phyloP scores from a whole-genome alignment of 2,329 filamentous ascomycete species.

The Cercospora brassicicola region DNA sequence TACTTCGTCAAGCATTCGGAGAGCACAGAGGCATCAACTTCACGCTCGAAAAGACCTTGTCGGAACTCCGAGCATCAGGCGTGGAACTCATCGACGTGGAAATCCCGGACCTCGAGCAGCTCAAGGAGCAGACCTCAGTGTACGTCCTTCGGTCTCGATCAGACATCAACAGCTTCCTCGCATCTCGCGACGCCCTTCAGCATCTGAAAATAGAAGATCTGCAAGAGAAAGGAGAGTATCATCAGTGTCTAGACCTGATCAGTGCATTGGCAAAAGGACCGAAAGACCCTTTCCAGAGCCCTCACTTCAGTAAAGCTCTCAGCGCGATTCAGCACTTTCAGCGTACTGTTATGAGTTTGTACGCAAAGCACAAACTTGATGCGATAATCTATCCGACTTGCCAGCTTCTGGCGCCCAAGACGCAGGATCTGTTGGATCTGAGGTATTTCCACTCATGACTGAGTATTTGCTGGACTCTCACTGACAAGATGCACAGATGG shows the following conservation, averaged over 20 bases:
- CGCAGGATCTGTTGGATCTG: conserved; percentile 35
- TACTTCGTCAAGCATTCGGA: conserved; percentile 30
- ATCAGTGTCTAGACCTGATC: conserved; percentile 29
- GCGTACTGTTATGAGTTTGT: conserved; percentile 35
- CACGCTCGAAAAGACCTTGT: conserved; percentile 21
- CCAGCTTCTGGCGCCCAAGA: conserved; percentile 38
- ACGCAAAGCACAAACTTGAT: conserved; percentile 37
- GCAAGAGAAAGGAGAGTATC: conserved; percentile 22
- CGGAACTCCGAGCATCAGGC: conserved; percentile 20
- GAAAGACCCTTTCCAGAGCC: conserved; percentile 32
- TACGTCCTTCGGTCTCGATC: conserved; percentile 30
- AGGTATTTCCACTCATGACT: conserved; percentile 12
- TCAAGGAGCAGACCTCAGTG: conserved; percentile 21
- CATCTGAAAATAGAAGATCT: conserved; percentile 32
- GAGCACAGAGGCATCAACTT: conserved; percentile 25
- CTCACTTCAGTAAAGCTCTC: conserved; percentile 34
- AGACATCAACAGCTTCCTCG: conserved; percentile 33
- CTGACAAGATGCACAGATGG: conserved; percentile 28
- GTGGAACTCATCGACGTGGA: conserved; percentile 31
- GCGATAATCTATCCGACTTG: conserved; percentile 41
- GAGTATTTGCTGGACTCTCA: not conserved
- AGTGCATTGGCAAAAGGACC: conserved; percentile 30
- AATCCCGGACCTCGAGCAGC: conserved; percentile 28
- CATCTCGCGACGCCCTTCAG: conserved; percentile 20
- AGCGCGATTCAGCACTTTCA: conserved; percentile 35